Evolutionary conservation across 2,329 filamentous ascomycete species (phyloP), one percentile per base, ranked within the genome.

Genomic region (Hypoxylon sp.): DNA sequence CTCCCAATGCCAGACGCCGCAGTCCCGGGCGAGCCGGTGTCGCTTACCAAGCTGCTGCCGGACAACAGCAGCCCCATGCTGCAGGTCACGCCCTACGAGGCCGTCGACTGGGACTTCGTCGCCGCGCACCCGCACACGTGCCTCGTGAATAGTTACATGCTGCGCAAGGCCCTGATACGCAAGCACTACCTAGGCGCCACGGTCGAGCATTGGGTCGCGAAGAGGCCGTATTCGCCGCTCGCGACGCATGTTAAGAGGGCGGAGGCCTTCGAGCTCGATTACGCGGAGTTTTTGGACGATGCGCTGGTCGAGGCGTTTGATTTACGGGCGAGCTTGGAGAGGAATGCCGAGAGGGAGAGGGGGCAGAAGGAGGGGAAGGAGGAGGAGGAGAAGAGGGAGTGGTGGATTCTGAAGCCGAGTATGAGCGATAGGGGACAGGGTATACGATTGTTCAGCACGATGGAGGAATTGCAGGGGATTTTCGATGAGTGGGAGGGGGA

Each of bases 331-430:
- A 94, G 92, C 73, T 86, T 97, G 79, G 87, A 88, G 33, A 85
- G 84, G 50, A 97, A 97, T 73, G 88, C 61, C 3, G 72, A 74
- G 1, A 72, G 63, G 0, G 70, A 64, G 11, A 50, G 57, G 2
- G 61, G 68, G 46, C 70, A 65, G 62, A 72, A 80, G 29, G 19
- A 1, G 11, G 51, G 57, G 2, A 62, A 70, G 46, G 71, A 65
- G 62, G 72, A 80, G 29, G 82, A 97, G 2, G 61, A 68, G 39
- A 70, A 65, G 63, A 72, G 80, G 31, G 82, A 97, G 78, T 99
- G 95, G 95, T 99, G 96, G 96, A 98, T 99, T 72, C 80, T 99
- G 66, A 99, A 99, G 81, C 95, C 96, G 0, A 92, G 95, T 8
- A 98, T 99, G 96, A 97, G 94, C 79, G 96, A 99, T 78, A 88